Evolutionary conservation across 2,329 filamentous ascomycete genomes (phyloP), one percentile per base, ranked within the genome.

Genomic region (Penicillium digitatum): DNA sequence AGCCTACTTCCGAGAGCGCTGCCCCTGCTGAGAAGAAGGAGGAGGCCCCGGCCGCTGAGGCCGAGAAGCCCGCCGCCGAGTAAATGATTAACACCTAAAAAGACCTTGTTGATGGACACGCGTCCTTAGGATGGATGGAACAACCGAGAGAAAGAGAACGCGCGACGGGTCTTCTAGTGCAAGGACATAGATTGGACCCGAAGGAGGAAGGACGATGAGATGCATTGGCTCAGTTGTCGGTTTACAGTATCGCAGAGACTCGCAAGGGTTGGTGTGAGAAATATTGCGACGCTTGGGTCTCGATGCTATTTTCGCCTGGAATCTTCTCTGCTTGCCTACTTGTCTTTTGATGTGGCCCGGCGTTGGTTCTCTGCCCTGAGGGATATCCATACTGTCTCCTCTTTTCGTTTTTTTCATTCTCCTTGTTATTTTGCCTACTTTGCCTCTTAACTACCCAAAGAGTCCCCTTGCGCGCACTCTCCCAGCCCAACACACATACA

Each of bases 1-100:
- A 97, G 83, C 85, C 89, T 70, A 79, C 87, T 66, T 81, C 82
- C 62, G 76, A 76, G 73, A 74, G 75, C 66, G 78, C 65, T 70
- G 74, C 62, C 52, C 62, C 72, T 50, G 61, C 72, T 42, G 68
- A 74, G 55, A 73, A 74, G 65, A 74, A 77, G 62, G 74, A 76
- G 56, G 75, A 76, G 59, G 72, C 73, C 39, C 69, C 74, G 37
- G 67, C 72, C 48, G 63, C 67, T 45, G 71, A 73, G 62, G 74
- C 65, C 48, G 73, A 76, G 59, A 76, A 77, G 72, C 69, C 74
- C 63, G 67, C 74, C 62, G 68, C 74, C 56, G 75, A 77, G 69
- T 76, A 76, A 73, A 71, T 61, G 61, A 66, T 57, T 65, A 66
- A 71, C 57, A 52, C 53, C 45, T 59, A 61, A 65, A 65, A 64